Conservation (phyloP, 805 yeast genomes). For the Monosporozyma servazzii region DNA sequence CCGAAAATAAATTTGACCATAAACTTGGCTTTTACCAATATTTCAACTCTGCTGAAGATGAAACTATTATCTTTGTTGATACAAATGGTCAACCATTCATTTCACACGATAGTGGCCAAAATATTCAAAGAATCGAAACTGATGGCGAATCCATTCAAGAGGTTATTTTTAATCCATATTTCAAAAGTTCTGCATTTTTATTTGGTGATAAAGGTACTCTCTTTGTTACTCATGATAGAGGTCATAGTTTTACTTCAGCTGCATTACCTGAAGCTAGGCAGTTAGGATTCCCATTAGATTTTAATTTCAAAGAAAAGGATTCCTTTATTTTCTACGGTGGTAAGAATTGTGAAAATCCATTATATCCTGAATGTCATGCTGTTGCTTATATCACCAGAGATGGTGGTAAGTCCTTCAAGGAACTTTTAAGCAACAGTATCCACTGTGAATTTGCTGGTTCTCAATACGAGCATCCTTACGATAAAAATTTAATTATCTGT, state of each 20-base stretch:
- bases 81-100: slow-evolving; percentile 43
- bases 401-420: slow-evolving; percentile 55
- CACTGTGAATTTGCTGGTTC: slow-evolving; percentile 62
- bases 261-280: slow-evolving; percentile 44
- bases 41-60: slow-evolving; percentile 40
- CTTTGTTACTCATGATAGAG: slow-evolving; percentile 61
- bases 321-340: slow-evolving; percentile 66
- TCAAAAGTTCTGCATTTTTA: slow-evolving; percentile 25
- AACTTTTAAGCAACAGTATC: slow-evolving; percentile 43
- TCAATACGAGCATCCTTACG: slow-evolving; percentile 36
- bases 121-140: slow-evolving; percentile 35
- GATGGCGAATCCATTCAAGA: slow-evolving; percentile 37
- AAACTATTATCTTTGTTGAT: slow-evolving; percentile 57
- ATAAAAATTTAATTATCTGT: slow-evolving; percentile 56
- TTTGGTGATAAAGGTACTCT: slow-evolving; percentile 43
- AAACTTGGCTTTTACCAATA: slow-evolving; percentile 45
- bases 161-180: slow-evolving; percentile 51
- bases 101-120: slow-evolving; percentile 62
- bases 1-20: slow-evolving; percentile 42
- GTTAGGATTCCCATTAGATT: slow-evolving; percentile 40
- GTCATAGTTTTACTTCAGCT: slow-evolving; percentile 40
- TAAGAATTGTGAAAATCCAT: slow-evolving; percentile 43
- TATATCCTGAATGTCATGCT: slow-evolving; percentile 42
- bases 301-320: slow-evolving; percentile 47
- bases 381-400: slow-evolving; percentile 56